These are phyloP conservation scores for Ambrosiella beaveri DNA, from an alignment of 2,329 filamentous ascomycete genomes.

Conservation along the genomic window DNA sequence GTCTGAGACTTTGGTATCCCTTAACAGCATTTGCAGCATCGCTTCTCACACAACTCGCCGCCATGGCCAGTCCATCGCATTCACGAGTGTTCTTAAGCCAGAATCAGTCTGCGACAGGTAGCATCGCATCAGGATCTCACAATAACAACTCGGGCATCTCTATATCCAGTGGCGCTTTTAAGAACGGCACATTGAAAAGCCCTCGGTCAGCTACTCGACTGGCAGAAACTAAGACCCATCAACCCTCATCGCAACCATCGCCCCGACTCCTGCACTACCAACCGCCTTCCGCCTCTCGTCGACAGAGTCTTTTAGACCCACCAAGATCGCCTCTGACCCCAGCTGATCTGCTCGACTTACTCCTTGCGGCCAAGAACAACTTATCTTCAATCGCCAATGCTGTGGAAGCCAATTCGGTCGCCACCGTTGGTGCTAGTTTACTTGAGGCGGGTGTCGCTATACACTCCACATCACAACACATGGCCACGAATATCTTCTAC, in stretches of 20 bases:
- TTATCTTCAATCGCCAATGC: constrained; percentile 70
- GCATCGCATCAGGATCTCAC: neutral
- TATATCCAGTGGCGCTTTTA: constrained; percentile 3
- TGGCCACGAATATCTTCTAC: constrained; percentile 42
- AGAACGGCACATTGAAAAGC: constrained; percentile 9
- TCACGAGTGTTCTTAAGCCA: neutral
- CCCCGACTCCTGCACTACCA: neutral
- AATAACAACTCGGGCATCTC: constrained; percentile 1
- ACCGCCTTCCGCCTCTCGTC: constrained; percentile 2
- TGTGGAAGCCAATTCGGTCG: constrained; percentile 71
- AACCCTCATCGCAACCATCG: neutral
- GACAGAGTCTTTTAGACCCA: constrained; percentile 9
- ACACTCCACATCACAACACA: constrained; percentile 49
- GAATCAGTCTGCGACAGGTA: neutral
- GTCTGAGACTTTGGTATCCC: neutral
- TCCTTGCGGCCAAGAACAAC: constrained; percentile 74
- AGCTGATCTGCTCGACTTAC: constrained; percentile 65
- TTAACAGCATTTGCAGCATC: neutral
- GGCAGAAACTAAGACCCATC: neutral
- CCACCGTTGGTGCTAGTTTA: constrained; percentile 54
- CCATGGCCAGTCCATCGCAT: neutral
- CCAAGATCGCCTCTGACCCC: constrained; percentile 23
- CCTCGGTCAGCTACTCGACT: neutral
- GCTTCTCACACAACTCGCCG: neutral
- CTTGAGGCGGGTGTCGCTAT: constrained; percentile 67